Conservation (phyloP, 768 basidiomycete species). For the Naganishia friedmannii region DNA sequence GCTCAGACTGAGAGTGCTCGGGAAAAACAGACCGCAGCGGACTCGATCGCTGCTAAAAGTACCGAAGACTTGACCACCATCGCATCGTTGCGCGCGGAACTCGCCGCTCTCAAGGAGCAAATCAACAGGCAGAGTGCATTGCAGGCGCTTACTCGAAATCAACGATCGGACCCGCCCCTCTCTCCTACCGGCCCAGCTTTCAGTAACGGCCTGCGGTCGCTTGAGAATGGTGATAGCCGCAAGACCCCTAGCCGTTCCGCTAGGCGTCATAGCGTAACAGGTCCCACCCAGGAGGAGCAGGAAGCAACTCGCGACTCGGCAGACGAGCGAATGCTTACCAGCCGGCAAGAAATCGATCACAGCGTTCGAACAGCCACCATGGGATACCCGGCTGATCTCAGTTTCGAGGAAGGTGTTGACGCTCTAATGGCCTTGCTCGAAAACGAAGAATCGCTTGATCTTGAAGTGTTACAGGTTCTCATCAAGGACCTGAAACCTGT, state of each 20-base stretch:
- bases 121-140: slow-evolving; percentile 92
- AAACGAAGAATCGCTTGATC: slow-evolving; percentile 81
- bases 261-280: slow-evolving; percentile 42
- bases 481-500: slow-evolving; percentile 91
- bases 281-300: slow-evolving; percentile 33
- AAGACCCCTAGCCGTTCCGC: slow-evolving; percentile 33
- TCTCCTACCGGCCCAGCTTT: slow-evolving; percentile 62
- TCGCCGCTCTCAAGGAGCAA: slow-evolving; percentile 87
- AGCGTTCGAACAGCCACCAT: slow-evolving; percentile 84
- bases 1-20: slow-evolving; percentile 63
- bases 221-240: slow-evolving; percentile 51
- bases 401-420: slow-evolving; percentile 81
- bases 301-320: slow-evolving; percentile 59
- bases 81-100: slow-evolving; percentile 82
- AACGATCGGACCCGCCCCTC: slow-evolving; percentile 72
- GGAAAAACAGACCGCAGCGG: slow-evolving; percentile 65
- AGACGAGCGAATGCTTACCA: slow-evolving; percentile 70
- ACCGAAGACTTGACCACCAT: slow-evolving; percentile 81
- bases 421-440: slow-evolving; percentile 93
- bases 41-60: slow-evolving; percentile 60
- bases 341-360: slow-evolving; percentile 50
- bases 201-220: slow-evolving; percentile 59
- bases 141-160: slow-evolving; percentile 73
- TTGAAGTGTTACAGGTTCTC: slow-evolving; percentile 85
- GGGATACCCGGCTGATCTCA: slow-evolving; percentile 55